Percentiles rank a stretch among this genome's conserved stretches.
Evolutionary conservation across 352 stramenopile species (phyloP).

Genomic region (Pythium biforme): DNA sequence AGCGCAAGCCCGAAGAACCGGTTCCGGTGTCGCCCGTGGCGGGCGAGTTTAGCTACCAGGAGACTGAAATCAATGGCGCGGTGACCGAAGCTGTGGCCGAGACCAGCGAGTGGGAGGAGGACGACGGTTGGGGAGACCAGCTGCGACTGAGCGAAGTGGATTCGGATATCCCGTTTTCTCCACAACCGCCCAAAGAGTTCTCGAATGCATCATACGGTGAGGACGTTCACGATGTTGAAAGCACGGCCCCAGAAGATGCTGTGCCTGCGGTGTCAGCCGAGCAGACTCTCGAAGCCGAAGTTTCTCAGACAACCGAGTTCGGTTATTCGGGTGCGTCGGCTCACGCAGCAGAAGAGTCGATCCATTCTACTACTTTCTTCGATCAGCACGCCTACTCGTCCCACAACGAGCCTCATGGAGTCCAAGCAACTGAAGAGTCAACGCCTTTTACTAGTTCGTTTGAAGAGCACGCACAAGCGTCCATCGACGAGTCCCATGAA

Average conservation of each 20-base stretch:
- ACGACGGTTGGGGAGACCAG: constrained; percentile 6
- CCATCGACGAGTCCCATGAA: no score
- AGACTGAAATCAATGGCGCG: background rate
- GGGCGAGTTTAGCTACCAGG: constrained; percentile 14
- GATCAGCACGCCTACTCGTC: background rate
- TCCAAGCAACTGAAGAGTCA: no score
- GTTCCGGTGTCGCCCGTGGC: background rate
- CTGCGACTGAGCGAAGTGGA: constrained; percentile 11
- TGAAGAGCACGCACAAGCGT: no score
- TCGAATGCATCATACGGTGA: background rate
- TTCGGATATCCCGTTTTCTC: background rate
- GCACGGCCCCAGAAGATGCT: background rate
- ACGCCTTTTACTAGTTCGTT: no score
- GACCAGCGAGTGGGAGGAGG: constrained; percentile 11
- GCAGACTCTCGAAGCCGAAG: background rate
- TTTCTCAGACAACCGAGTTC: background rate
- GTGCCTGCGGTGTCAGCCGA: background rate
- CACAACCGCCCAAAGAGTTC: background rate
- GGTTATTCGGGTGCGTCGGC: background rate
- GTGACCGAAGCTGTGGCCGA: background rate
- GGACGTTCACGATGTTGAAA: background rate
- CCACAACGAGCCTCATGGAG: background rate
- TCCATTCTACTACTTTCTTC: no score
- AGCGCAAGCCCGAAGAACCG: background rate
- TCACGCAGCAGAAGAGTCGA: background rate